Evolutionary conservation across 306 rosid species (phyloP), one percentile per base, ranked within the genome.

Genomic region (Lathyrus sativus): DNA sequence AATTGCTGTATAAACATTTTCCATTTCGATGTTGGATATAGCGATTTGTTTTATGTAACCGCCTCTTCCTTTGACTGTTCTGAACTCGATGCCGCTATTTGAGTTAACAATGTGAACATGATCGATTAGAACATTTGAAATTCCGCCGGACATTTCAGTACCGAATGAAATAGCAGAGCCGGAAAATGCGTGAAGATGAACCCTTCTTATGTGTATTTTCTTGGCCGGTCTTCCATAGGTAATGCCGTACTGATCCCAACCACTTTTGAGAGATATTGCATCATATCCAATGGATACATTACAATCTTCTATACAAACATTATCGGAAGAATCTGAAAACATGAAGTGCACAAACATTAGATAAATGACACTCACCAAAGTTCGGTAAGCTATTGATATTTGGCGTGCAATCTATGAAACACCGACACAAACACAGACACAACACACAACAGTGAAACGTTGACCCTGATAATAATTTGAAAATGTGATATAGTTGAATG

Each of bases 191-290:
- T 68, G 64, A 18, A 95, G 86, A 75, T 81, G 53, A 72, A 88
- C 90, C 60, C 82, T 77, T 70, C 99, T 79, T 76, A 95, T 87
- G 84, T 95, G 99, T 3, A 95, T 85, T 66, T 90, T 81, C 78
- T 67, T 80, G 10, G 92, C 81, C 18, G 99, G 95, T 79, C 96
- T 85, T 44, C 96, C 99, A 72, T 85, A 95, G 42, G 86, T 74
- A 43, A 90, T 86, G 37, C 97, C 97, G 46, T 95, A 95, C 75
- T 95, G 92, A 67, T 95, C 97, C 99, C 99, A 95, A 46, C 99
- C 99, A 80, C 99, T 95, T 88, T 90, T 90, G 24, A 95, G 86
- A 24, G 89, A 83, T 58, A 95, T 95, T 68, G 96, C 92, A 71
- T 95, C 99, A 71, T 81, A 81, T 24, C 99, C 99, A 64, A 83